Evolutionary conservation across 768 basidiomycete genomes (phyloP).

Genomic region (Amanita pseudoporphyria): DNA sequence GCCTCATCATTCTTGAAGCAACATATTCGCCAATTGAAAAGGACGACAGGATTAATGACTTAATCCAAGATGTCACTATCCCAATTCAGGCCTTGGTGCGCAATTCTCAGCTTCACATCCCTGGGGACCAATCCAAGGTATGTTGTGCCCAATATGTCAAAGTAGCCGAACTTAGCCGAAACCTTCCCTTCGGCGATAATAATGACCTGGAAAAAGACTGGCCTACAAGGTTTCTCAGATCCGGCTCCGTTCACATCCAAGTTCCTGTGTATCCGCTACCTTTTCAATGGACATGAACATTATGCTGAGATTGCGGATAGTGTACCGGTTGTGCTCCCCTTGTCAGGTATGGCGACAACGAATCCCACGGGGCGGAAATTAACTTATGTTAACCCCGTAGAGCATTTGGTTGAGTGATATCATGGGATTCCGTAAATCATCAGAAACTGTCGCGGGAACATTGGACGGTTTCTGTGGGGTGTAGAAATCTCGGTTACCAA

Average conservation of each 20-base stretch:
- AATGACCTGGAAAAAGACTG: conserved; percentile 33
- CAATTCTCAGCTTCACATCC: conserved; percentile 69
- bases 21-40: conserved; percentile 52
- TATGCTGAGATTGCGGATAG: conserved; percentile 71
- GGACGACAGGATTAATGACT: conserved; percentile 40
- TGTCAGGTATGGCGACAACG: conserved; percentile 47
- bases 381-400: conserved; percentile 11
- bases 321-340: conserved; percentile 59
- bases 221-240: conserved; percentile 84
- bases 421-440: conserved; percentile 2
- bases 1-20: conserved; percentile 70
- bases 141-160: background rate
- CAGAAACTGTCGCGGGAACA: conserved; percentile 4
- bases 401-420: conserved; percentile 15
- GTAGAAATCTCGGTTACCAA: background rate
- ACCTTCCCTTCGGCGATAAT: conserved; percentile 7
- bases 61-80: conserved; percentile 68
- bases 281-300: conserved; percentile 65
- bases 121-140: conserved; percentile 72
- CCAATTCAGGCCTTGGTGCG: conserved; percentile 76
- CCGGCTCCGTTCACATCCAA: conserved; percentile 69
- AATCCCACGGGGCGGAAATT: conserved; percentile 9
- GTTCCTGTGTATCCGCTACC: conserved; percentile 60
- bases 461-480: background rate
- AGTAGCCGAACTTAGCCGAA: conserved; percentile 7